Conservation (phyloP, 129 eudicot genomes). For the Tanacetum coccineum region DNA sequence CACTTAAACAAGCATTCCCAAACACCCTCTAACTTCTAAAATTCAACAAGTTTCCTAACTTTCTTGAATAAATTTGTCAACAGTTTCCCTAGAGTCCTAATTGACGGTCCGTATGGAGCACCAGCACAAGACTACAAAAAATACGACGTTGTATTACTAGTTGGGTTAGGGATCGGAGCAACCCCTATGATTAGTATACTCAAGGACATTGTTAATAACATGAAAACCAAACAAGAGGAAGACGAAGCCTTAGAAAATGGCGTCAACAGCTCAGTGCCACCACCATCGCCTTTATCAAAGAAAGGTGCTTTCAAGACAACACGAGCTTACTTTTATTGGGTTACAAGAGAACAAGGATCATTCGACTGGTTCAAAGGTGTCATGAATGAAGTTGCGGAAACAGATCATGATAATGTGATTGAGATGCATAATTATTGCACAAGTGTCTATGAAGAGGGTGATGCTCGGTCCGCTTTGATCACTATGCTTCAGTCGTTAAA, state of each 20-base stretch:
- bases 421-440: constrained; percentile 89
- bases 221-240: constrained; percentile 38
- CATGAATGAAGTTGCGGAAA: constrained; percentile 66
- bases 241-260: constrained; percentile 26
- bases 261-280: constrained; percentile 11
- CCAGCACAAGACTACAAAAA: constrained; percentile 76
- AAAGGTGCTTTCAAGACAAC: constrained; percentile 28
- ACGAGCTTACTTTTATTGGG: constrained; percentile 68
- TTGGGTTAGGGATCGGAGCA: constrained; percentile 69
- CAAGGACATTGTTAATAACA: constrained; percentile 59
- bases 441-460: constrained; percentile 83
- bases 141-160: constrained; percentile 55
- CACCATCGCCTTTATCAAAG: constrained; percentile 17
- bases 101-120: constrained; percentile 76
- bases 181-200: constrained; percentile 67
- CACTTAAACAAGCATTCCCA: not conserved
- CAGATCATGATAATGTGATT: constrained; percentile 40
- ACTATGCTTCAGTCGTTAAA: constrained; percentile 56
- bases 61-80: not conserved
- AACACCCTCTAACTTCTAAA: not conserved
- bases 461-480: constrained; percentile 67
- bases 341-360: constrained; percentile 64
- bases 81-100: constrained; percentile 49
- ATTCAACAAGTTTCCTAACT: constrained; percentile 9
- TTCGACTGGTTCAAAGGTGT: constrained; percentile 74